Percentiles rank a stretch among this genome's conserved stretches.
phyloP scores from a whole-genome alignment of 306 rosid species.

The Lotus japonicus region DNA sequence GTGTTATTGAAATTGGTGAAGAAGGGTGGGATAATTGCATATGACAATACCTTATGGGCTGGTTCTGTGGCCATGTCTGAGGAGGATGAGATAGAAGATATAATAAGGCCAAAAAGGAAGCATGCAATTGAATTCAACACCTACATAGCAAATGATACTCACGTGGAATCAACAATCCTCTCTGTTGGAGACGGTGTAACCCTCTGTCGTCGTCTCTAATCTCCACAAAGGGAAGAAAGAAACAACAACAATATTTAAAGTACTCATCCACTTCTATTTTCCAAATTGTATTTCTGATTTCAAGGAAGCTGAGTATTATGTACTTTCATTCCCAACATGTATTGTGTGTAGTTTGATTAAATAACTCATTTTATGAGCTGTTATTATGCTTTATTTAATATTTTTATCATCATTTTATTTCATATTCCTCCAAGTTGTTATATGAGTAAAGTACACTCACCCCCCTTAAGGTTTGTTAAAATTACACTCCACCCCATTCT shows the following conservation, averaged over 20 bases:
- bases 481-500: no score
- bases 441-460: no score
- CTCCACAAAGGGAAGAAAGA: background rate
- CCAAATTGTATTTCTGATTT: no score
- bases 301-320: no score
- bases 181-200: slow-evolving; percentile 51
- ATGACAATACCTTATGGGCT: slow-evolving; percentile 57
- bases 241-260: background rate
- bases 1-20: slow-evolving; percentile 39
- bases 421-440: no score
- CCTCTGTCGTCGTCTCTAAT: slow-evolving; percentile 35
- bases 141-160: slow-evolving; percentile 34
- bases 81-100: background rate
- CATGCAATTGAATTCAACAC: slow-evolving; percentile 21
- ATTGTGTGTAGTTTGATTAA: no score
- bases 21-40: slow-evolving; percentile 51
- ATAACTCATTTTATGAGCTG: no score
- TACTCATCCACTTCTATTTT: no score
- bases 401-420: no score
- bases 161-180: slow-evolving; percentile 31
- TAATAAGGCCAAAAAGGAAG: background rate
- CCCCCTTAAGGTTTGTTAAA: no score
- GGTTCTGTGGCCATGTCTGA: slow-evolving; percentile 39
- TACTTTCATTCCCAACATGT: no score
- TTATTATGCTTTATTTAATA: no score